Evolutionary conservation across 2,329 filamentous ascomycete genomes (phyloP).

Genomic region (Paracamarosporium sp.): DNA sequence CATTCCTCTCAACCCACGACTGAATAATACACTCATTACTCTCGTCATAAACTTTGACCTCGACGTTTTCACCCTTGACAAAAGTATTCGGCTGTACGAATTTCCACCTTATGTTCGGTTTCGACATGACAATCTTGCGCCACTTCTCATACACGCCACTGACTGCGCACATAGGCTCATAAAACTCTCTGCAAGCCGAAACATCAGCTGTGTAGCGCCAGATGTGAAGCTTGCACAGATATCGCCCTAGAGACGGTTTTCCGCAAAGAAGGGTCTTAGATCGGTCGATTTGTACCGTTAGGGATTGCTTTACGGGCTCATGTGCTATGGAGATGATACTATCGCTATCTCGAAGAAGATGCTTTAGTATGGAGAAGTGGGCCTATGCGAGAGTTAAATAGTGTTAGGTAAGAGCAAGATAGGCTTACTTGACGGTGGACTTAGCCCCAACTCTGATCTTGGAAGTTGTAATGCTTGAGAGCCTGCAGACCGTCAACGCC

Average conservation of each 20-base stretch:
- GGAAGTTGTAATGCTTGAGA: slow-evolving; percentile 10
- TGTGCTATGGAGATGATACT: slow-evolving; percentile 7
- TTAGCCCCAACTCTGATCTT: slow-evolving; percentile 16
- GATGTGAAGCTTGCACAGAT: slow-evolving; percentile 15
- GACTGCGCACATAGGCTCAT: slow-evolving; percentile 10
- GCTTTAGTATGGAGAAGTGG: slow-evolving; percentile 17
- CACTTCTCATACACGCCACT: slow-evolving; percentile 15
- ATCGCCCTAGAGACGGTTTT: slow-evolving; percentile 12
- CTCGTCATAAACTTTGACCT: slow-evolving; percentile 14
- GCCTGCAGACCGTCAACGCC: slow-evolving; percentile 13
- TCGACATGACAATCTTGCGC: slow-evolving; percentile 12
- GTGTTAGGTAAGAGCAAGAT: too few species aligned
- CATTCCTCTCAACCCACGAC: slow-evolving; percentile 6
- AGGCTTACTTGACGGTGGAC: slow-evolving; percentile 18
- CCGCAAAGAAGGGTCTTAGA: slow-evolving; percentile 14
- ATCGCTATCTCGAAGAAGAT: slow-evolving; percentile 12
- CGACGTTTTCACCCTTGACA: slow-evolving; percentile 4
- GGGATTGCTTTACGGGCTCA: slow-evolving; percentile 1
- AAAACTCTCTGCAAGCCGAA: slow-evolving; percentile 11
- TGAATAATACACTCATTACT: slow-evolving; percentile 13
- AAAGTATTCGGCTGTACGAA: slow-evolving; percentile 21
- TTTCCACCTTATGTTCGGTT: slow-evolving; percentile 10
- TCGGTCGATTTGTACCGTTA: slow-evolving; percentile 11
- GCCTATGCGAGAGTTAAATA: too few species aligned
- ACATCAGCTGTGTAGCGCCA: slow-evolving; percentile 21